Evolutionary conservation across 768 basidiomycete genomes (phyloP).

Genomic region (Tephrocybe sp.): DNA sequence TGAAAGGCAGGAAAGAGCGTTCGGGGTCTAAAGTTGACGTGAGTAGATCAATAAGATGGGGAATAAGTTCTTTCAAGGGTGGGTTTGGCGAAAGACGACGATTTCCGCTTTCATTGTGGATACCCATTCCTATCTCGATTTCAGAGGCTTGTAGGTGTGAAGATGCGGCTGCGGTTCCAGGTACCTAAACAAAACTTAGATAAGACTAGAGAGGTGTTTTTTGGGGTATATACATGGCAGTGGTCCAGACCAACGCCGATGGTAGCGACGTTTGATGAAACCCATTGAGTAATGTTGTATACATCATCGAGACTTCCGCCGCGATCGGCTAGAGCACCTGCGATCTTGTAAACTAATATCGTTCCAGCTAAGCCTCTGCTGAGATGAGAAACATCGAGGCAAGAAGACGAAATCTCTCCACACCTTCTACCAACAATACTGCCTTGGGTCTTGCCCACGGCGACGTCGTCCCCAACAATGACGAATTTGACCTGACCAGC

Average conservation of each 20-base stretch:
- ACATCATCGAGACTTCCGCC: conserved; percentile 74
- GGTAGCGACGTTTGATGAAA: conserved; percentile 69
- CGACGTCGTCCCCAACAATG: conserved; percentile 88
- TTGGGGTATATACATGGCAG: conserved; percentile 59
- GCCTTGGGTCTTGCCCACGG: conserved; percentile 80
- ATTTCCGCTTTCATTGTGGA: conserved; percentile 88
- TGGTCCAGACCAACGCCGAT: conserved; percentile 89
- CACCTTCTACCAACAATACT: conserved; percentile 83
- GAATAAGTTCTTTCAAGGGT: conserved; percentile 65
- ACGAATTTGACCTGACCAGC: conserved; percentile 71
- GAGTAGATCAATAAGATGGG: conserved; percentile 68
- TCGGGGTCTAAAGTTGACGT: conserved; percentile 74
- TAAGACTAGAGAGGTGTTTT: no score
- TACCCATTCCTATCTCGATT: conserved; percentile 88
- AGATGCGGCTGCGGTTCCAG: conserved; percentile 64
- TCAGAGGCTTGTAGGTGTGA: conserved; percentile 60
- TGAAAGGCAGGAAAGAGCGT: conserved; percentile 73
- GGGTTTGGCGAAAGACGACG: conserved; percentile 70
- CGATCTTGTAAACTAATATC: conserved; percentile 86
- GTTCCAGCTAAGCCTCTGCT: conserved; percentile 81
- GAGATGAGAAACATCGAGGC: background rate
- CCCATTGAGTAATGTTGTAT: conserved; percentile 61
- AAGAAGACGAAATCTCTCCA: conserved; percentile 5
- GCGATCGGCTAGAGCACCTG: conserved; percentile 73
- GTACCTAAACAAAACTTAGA: no score